These are phyloP conservation scores for Incumbomyces lentus DNA, from an alignment of 2,329 filamentous ascomycete species.

Conservation along the genomic window DNA sequence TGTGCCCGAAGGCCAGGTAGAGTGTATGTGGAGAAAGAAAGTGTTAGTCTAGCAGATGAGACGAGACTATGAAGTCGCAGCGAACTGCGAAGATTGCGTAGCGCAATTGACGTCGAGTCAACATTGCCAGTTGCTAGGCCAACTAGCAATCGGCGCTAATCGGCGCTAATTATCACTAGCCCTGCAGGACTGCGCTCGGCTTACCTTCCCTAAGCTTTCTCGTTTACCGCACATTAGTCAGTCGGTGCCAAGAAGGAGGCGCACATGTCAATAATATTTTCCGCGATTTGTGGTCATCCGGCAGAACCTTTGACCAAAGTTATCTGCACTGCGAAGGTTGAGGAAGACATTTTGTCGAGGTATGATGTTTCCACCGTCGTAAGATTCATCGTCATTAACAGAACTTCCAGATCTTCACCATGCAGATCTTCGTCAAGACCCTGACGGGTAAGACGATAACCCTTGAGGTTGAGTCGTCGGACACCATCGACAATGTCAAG, in stretches of 20 bases:
- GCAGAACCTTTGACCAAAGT: not conserved
- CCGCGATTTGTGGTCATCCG: not conserved
- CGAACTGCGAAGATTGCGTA: not conserved
- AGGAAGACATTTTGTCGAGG: constrained; percentile 55
- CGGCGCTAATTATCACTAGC: too few relatives aligned
- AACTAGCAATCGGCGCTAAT: not conserved
- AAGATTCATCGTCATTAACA: not conserved
- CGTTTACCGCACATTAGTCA: too few relatives aligned
- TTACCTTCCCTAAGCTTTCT: too few relatives aligned
- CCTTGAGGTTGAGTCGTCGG: constrained; percentile 99
- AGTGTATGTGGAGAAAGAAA: constrained; percentile 8
- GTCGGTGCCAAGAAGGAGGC: not conserved
- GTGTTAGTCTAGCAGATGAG: constrained; percentile 4
- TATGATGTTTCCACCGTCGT: constrained; percentile 26
- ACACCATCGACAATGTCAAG: constrained; percentile 99
- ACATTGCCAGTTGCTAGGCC: not conserved
- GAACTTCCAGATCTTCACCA: constrained; percentile 31
- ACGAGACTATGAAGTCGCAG: not conserved
- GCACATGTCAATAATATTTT: not conserved
- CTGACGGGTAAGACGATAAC: constrained; percentile 99
- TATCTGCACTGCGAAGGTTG: constrained; percentile 36
- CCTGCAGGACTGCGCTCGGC: too few relatives aligned
- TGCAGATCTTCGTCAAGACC: constrained; percentile 51
- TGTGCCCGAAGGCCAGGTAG: constrained; percentile 3
- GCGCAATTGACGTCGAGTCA: not conserved